A percentile compares a stretch with the other conserved stretches of the same genome.
Evolutionary conservation across 768 basidiomycete species (phyloP).

Genomic region (Naganishia kalamii): DNA sequence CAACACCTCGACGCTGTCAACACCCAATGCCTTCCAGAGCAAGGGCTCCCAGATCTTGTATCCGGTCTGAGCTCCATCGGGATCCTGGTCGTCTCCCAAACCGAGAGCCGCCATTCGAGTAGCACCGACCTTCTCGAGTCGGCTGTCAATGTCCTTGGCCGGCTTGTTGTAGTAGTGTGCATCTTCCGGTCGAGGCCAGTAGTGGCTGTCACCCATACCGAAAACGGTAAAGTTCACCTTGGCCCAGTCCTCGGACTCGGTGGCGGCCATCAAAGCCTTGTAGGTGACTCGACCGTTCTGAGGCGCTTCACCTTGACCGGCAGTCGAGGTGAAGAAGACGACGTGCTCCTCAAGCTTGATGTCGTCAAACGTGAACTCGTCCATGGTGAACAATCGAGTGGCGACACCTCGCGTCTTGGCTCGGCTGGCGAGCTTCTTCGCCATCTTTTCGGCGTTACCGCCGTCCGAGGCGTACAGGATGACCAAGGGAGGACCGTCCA

Average conservation of each 20-base stretch:
- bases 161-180: conserved; percentile 98
- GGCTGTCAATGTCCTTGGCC: conserved; percentile 76
- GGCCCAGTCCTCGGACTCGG: conserved; percentile 55
- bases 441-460: conserved; percentile 90
- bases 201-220: conserved; percentile 95
- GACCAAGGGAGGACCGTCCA: conserved; percentile 82
- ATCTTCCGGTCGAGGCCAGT: conserved; percentile 96
- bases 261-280: conserved; percentile 60
- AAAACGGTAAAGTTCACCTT: conserved; percentile 78
- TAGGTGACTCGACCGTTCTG: conserved; percentile 88
- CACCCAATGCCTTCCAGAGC: conserved; percentile 89
- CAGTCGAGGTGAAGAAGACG: conserved; percentile 79
- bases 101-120: conserved; percentile 67
- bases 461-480: conserved; percentile 94
- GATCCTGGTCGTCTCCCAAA: conserved; percentile 93
- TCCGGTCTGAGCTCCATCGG: conserved; percentile 89
- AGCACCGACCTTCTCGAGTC: conserved; percentile 71
- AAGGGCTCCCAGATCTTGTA: conserved; percentile 93
- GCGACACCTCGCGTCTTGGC: conserved; percentile 79
- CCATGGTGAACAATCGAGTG: conserved; percentile 67
- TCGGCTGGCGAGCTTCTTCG: conserved; percentile 74
- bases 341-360: conserved; percentile 70
- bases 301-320: conserved; percentile 95
- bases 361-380: conserved; percentile 60
- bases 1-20: conserved; percentile 75